phyloP scores from a whole-genome alignment of 2,329 filamentous ascomycete genomes.

The Penicillium sp. region DNA sequence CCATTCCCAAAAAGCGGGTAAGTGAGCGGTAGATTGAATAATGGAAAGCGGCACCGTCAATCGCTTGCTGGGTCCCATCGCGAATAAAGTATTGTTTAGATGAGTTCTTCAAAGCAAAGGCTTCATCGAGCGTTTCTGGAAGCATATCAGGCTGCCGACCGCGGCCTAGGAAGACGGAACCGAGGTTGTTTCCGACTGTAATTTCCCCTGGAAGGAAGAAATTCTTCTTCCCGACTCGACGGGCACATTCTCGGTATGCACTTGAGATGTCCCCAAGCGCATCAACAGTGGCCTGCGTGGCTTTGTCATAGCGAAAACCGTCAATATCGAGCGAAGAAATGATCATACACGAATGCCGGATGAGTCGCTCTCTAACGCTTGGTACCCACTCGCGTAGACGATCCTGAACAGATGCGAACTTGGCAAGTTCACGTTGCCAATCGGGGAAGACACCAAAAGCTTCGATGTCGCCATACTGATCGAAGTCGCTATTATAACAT shows the following conservation, averaged over 20 bases:
- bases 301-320: constrained; percentile 63
- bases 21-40: constrained; percentile 61
- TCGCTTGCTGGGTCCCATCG: constrained; percentile 47
- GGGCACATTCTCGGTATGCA: constrained; percentile 54
- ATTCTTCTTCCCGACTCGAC: constrained; percentile 55
- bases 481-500: constrained; percentile 60
- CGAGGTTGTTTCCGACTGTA: constrained; percentile 57
- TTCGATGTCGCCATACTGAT: constrained; percentile 60
- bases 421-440: constrained; percentile 59
- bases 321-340: constrained; percentile 61
- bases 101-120: constrained; percentile 46
- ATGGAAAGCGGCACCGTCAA: constrained; percentile 59
- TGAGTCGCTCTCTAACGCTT: constrained; percentile 53
- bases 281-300: constrained; percentile 59
- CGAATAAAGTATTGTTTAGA: constrained; percentile 50
- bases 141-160: constrained; percentile 54
- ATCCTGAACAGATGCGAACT: constrained; percentile 64
- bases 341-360: constrained; percentile 59
- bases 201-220: constrained; percentile 63
- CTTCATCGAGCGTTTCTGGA: constrained; percentile 45
- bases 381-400: constrained; percentile 60
- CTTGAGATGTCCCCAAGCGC: constrained; percentile 55
- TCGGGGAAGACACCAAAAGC: constrained; percentile 60
- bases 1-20: constrained; percentile 57
- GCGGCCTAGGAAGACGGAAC: constrained; percentile 58